Percentiles rank a stretch among this genome's conserved stretches.
phyloP scores from a whole-genome alignment of 2,329 filamentous ascomycete genomes.

The Phialophora expanda region DNA sequence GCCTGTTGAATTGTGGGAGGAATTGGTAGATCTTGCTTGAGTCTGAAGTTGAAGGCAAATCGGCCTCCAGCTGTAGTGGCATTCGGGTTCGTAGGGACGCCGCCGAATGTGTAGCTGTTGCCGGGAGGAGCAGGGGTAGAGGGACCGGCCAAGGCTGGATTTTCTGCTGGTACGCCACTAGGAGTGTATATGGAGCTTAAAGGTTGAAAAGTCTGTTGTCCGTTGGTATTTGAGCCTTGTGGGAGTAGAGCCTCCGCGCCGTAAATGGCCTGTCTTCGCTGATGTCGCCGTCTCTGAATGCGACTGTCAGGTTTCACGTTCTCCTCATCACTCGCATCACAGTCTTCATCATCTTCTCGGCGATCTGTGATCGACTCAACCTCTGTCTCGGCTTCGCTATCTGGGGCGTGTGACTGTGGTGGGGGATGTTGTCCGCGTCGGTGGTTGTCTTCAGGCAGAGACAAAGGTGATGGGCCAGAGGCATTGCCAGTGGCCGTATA shows the following conservation, averaged over 20 bases:
- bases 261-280: slow-evolving; percentile 29
- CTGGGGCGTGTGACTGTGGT: slow-evolving; percentile 4
- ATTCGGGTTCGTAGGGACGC: slow-evolving; percentile 18
- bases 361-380: slow-evolving; percentile 10
- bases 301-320: slow-evolving; percentile 7
- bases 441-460: not conserved
- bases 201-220: not conserved
- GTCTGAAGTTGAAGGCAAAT: slow-evolving; percentile 12
- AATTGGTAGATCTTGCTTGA: not conserved
- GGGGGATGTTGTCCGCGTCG: not conserved
- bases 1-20: not conserved
- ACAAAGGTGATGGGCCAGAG: not conserved
- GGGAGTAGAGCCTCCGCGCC: slow-evolving; percentile 28
- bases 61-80: slow-evolving; percentile 11
- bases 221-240: slow-evolving; percentile 8
- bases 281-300: not conserved
- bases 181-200: not conserved
- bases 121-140: not conserved
- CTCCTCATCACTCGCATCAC: slow-evolving; percentile 16
- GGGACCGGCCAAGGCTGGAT: too few relatives aligned
- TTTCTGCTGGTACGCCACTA: not conserved
- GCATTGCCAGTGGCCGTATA: not conserved
- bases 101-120: slow-evolving; percentile 25
- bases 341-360: slow-evolving; percentile 3
- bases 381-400: slow-evolving; percentile 27